These are phyloP conservation scores for Lizanozyma gosingica DNA, from an alignment of 1,139 yeast species.

Conservation along the genomic window DNA sequence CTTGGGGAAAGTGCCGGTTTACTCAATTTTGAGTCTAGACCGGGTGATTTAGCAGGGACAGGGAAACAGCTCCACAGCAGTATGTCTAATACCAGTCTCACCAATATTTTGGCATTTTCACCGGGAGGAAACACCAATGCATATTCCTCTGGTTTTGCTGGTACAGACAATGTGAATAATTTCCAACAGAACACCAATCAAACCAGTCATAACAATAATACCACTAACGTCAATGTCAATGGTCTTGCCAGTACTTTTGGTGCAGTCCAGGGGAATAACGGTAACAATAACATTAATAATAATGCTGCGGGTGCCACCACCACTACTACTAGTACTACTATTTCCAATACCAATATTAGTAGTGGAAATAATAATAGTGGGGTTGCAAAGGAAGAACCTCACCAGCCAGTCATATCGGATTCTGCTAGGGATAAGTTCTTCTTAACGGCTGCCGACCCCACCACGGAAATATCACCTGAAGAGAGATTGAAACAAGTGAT, in stretches of 20 bases:
- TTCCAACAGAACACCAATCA: slow-evolving; percentile 4
- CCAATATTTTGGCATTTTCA: slow-evolving; percentile 21
- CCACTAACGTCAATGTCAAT: slow-evolving; percentile 2
- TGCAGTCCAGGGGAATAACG: slow-evolving; percentile 1
- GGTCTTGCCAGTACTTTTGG: background rate
- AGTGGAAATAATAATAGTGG: slow-evolving; percentile 1
- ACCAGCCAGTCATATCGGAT: slow-evolving; percentile 52
- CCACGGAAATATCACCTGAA: slow-evolving; percentile 90
- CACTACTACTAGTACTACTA: background rate
- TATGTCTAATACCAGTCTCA: slow-evolving; percentile 8
- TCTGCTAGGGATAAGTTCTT: slow-evolving; percentile 91
- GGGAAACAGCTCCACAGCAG: slow-evolving; percentile 4
- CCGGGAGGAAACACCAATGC: slow-evolving; percentile 20
- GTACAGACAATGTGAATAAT: slow-evolving; percentile 8
- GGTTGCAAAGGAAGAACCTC: slow-evolving; percentile 6
- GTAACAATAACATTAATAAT: background rate
- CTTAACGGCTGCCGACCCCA: slow-evolving; percentile 94
- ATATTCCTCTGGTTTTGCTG: slow-evolving; percentile 13
- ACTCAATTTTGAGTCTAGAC: slow-evolving; percentile 11
- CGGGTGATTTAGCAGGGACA: slow-evolving; percentile 19
- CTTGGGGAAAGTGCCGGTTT: background rate
- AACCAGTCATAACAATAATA: slow-evolving; percentile 8
- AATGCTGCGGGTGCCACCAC: background rate
- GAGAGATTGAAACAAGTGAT: slow-evolving; percentile 92
- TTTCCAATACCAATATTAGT: slow-evolving; percentile 2